These are phyloP conservation scores for Arbutus unedo DNA, from an alignment of 148 eudicot genomes.

Conservation along the genomic window DNA sequence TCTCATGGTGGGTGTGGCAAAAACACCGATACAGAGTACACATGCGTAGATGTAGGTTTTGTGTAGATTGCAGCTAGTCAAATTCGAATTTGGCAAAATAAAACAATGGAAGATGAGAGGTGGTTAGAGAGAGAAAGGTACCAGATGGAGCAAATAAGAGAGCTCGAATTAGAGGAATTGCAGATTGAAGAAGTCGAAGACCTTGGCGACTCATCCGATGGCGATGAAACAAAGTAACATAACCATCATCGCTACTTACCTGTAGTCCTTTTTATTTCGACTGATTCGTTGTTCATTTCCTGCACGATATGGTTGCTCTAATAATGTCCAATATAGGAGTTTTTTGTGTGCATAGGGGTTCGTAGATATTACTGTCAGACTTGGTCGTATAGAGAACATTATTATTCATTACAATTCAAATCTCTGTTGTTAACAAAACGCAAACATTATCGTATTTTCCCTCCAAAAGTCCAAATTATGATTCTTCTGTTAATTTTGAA, in stretches of 20 bases:
- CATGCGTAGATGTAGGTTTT: neutral
- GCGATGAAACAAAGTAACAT: conserved; percentile 30
- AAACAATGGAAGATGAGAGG: conserved; percentile 43
- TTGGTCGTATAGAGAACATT: neutral
- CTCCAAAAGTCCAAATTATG: neutral
- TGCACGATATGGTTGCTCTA: neutral
- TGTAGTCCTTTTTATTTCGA: neutral
- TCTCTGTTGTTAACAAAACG: neutral
- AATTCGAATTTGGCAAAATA: neutral
- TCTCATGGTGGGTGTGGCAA: neutral
- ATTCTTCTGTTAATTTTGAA: neutral
- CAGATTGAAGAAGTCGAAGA: conserved; percentile 84
- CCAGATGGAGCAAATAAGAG: conserved; percentile 71
- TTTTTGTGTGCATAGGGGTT: neutral
- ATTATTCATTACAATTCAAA: neutral
- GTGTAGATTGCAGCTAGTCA: neutral
- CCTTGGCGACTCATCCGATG: conserved; percentile 45
- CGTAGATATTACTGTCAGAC: neutral
- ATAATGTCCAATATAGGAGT: neutral
- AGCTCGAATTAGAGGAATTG: conserved; percentile 79
- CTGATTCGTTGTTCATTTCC: neutral
- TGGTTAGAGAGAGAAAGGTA: conserved; percentile 61
- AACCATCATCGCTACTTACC: neutral
- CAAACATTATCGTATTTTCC: neutral
- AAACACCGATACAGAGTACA: neutral